A percentile compares a stretch with the other conserved stretches of the same genome.
Conservation (phyloP, 768 basidiomycete genomes). For the Pisolithus sp. region DNA sequence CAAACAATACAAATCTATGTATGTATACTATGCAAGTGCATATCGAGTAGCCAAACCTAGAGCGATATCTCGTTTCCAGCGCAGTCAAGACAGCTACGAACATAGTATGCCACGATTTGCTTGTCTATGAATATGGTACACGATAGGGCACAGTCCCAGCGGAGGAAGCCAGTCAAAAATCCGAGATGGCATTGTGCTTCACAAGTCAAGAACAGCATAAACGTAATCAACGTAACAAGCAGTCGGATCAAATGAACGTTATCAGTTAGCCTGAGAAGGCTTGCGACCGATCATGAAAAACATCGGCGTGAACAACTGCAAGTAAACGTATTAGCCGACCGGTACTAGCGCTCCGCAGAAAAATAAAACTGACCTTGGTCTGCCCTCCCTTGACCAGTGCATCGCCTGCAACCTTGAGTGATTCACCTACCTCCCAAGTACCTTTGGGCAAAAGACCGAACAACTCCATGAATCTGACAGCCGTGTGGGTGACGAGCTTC, state of each 20-base stretch:
- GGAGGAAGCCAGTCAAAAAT: not conserved
- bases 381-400: constrained; percentile 81
- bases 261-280: constrained; percentile 24
- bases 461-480: constrained; percentile 70
- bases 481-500: constrained; percentile 75
- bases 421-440: constrained; percentile 84
- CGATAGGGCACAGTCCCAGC: too few relatives aligned
- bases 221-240: too few relatives aligned
- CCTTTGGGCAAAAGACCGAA: constrained; percentile 84
- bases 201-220: not conserved
- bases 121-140: too few relatives aligned
- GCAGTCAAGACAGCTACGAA: too few relatives aligned
- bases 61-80: too few relatives aligned
- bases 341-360: not conserved
- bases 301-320: constrained; percentile 84
- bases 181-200: not conserved
- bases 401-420: constrained; percentile 72
- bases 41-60: too few relatives aligned
- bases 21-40: too few relatives aligned
- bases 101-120: too few relatives aligned
- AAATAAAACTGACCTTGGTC: constrained; percentile 54
- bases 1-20: too few relatives aligned
- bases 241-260: not conserved
- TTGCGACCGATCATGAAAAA: constrained; percentile 62
- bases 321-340: constrained; percentile 2